Evolutionary conservation across 805 yeast genomes (phyloP), one percentile per base, ranked within the genome.

Genomic region (Ogataea pilisensis): DNA sequence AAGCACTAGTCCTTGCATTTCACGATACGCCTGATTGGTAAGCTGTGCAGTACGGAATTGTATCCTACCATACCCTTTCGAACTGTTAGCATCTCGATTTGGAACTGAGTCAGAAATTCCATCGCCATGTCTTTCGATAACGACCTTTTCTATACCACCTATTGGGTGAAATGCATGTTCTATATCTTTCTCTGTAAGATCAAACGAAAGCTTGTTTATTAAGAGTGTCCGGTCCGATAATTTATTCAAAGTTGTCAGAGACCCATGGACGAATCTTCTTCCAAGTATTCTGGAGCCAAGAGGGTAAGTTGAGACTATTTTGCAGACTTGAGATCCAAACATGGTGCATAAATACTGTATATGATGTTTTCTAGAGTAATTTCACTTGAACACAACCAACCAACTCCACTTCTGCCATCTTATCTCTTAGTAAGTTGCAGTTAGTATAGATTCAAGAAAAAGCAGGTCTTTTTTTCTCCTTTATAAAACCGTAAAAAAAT

Each of bases 1-100:
- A 8, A 61, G 32, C 25, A 59, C 63, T 28, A 50, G 44, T 4
- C 65, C 61, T 35, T 60, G 63, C 64, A 61, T 58, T 38, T 61
- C 63, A 3, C 42, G 42, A 12, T 43, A 41, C 3, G 64, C 63
- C 19, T 51, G 41, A 8, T 46, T 38, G 13, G 64, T 64, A 14
- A 42, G 36, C 18, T 37, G 27, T 29, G 42, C 41, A 14, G 44
- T 43, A 26, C 45, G 47, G 35, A 57, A 60, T 28, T 51, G 52
- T 5, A 59, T 45, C 16, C 39, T 33, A 2, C 63, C 64, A 36
- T 45, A 36, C 0, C 65, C 64, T 30, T 46, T 50, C 1, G 59
- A 49, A 37, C 39, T 17, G 14, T 27, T 27, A 9, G 5, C n/a
- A n/a, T n/a, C 14, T 27, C 29, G 14, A 27, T 5, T 27, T 8